A percentile compares a stretch with the other conserved stretches of the same genome.
Evolutionary conservation across 306 rosid species (phyloP).

Genomic region (Cucurbita pepo): DNA sequence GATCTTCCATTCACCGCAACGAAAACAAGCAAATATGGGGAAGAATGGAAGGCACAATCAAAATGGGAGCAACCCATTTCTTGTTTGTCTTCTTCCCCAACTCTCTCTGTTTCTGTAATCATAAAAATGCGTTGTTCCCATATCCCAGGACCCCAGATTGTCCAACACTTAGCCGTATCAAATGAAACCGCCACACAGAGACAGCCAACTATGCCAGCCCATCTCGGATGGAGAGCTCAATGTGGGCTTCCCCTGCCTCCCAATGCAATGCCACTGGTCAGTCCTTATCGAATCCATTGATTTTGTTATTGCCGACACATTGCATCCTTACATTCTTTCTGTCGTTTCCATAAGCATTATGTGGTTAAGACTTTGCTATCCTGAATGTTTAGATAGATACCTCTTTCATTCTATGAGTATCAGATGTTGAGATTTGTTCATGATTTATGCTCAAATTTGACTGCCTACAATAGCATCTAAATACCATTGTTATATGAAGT

Average conservation of each 20-base stretch:
- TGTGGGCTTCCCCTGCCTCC: background rate
- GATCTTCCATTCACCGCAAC: background rate
- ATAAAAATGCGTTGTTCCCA: background rate
- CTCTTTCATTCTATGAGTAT: background rate
- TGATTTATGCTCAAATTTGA: background rate
- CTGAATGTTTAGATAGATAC: background rate
- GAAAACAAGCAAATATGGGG: background rate
- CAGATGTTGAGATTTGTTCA: background rate
- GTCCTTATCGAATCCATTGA: background rate
- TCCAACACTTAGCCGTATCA: background rate
- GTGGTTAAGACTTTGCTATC: background rate
- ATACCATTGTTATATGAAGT: background rate
- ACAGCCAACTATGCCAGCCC: background rate
- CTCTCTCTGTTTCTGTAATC: background rate
- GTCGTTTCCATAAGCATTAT: background rate
- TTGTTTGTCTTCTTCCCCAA: background rate
- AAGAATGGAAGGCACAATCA: background rate
- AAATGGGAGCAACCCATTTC: background rate
- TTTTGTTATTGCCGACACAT: background rate
- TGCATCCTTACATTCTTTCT: background rate
- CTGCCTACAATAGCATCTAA: background rate
- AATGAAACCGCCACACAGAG: background rate
- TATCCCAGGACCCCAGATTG: background rate
- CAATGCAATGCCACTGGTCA: background rate
- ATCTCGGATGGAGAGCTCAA: background rate